Evolutionary conservation across 306 rosid genomes (phyloP), one percentile per base, ranked within the genome.

Genomic region (Vigna mungo): DNA sequence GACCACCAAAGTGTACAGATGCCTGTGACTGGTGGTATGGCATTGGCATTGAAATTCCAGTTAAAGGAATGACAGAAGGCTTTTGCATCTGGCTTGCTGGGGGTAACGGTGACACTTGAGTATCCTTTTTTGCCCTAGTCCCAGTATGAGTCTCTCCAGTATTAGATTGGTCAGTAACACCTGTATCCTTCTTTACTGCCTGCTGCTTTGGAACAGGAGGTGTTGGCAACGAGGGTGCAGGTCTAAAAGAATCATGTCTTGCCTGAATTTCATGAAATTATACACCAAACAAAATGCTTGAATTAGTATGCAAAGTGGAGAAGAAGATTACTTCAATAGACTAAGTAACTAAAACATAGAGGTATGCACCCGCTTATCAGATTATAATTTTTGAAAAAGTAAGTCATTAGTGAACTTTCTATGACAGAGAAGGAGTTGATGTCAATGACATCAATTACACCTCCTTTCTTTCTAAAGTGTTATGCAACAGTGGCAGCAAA

Each of bases 151-250:
- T 27, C 81, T 89, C 98, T 37, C 78, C 82, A 68, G 81, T 27
- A 16, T 76, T 84, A 68, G 88, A 76, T 61, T 84, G 96, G 62
- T 78, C 85, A 1, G 61, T 51, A 20, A 78, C 75, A 81, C 61
- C 83, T 34, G 74, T 68, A 80, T 86, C 95, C 81, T 88, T 95
- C 79, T 82, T 84, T 3, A 68, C 89, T 77, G 87, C 71, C 65
- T 77, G 96, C 83, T 79, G 97, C 88, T 89, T 92, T 21, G 93
- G 97, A 73, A 76, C 86, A 49, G 89, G 63, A 44, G 92, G 91
- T 39, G 82, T 54, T 20, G 96, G 97, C 73, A 78, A 25, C 10
- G 92, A 71, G 48, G 94, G 89, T 20, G 21, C 85, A 21, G 87
- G 20, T 81, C 88, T 86, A 48, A 12, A 68, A 62, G 92, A 86